These are phyloP conservation scores for Keqinozyma sinolaborantium DNA, from an alignment of 1,139 yeast species.

Conservation along the genomic window DNA sequence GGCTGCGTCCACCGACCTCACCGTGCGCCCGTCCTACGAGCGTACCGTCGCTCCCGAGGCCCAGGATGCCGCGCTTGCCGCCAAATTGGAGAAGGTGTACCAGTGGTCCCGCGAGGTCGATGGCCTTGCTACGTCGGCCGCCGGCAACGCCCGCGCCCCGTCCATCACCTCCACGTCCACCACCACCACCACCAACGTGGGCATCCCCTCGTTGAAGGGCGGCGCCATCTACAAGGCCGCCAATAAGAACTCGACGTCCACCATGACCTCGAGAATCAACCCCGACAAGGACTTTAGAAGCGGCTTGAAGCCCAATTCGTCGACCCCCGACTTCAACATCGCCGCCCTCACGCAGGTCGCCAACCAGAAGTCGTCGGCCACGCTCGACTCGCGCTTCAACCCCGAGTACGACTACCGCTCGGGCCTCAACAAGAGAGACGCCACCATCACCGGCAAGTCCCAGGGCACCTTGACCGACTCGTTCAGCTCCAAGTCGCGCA, in stretches of 20 bases:
- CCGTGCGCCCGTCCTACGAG: slow-evolving; percentile 60
- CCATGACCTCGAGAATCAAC: slow-evolving; percentile 47
- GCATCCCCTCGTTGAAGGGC: slow-evolving; percentile 35
- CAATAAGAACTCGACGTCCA: slow-evolving; percentile 35
- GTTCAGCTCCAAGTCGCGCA: slow-evolving; percentile 25
- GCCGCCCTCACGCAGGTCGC: slow-evolving; percentile 42
- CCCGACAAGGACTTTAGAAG: slow-evolving; percentile 44
- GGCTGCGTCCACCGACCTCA: slow-evolving; percentile 64
- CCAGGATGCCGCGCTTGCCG: slow-evolving; percentile 61
- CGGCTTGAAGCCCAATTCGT: slow-evolving; percentile 37
- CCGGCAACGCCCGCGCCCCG: slow-evolving; percentile 33
- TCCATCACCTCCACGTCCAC: slow-evolving; percentile 18
- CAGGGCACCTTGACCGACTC: slow-evolving; percentile 23
- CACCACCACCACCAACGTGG: slow-evolving; percentile 19
- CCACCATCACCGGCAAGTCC: slow-evolving; percentile 33
- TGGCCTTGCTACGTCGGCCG: slow-evolving; percentile 45
- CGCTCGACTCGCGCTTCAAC: slow-evolving; percentile 41
- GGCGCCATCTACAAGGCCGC: slow-evolving; percentile 41
- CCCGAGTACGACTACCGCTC: slow-evolving; percentile 40
- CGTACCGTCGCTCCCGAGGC: slow-evolving; percentile 64
- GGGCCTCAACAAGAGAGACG: slow-evolving; percentile 30
- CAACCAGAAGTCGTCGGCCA: slow-evolving; percentile 37
- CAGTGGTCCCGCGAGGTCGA: slow-evolving; percentile 49
- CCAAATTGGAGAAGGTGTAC: slow-evolving; percentile 36
- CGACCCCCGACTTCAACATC: slow-evolving; percentile 32